A percentile compares a stretch with the other conserved stretches of the same genome.
phyloP scores from a whole-genome alignment of 1,284 basidiomycete genomes.

The Thelephora terrestris region DNA sequence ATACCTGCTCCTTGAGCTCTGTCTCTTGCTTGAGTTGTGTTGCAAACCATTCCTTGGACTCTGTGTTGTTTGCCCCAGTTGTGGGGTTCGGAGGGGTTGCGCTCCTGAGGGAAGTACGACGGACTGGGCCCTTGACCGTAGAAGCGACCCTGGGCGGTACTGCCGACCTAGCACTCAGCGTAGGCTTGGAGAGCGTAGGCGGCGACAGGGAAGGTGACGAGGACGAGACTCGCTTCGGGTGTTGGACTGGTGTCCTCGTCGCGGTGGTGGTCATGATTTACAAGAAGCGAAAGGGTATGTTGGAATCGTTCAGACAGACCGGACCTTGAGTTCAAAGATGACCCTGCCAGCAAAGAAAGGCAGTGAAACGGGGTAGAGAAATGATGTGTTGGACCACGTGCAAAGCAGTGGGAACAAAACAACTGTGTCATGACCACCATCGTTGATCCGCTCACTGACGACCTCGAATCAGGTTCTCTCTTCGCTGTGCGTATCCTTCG shows the following conservation, averaged over 20 bases:
- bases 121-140: conserved; percentile 27
- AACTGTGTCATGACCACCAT: not conserved
- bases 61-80: conserved; percentile 21
- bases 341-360: not conserved
- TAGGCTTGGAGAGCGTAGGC: conserved; percentile 25
- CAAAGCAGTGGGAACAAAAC: not conserved
- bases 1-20: conserved; percentile 70
- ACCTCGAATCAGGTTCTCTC: not conserved
- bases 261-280: conserved; percentile 21
- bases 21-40: conserved; percentile 62
- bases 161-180: conserved; percentile 28
- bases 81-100: conserved; percentile 27
- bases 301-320: not conserved
- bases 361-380: not conserved
- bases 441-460: not conserved
- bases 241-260: conserved; percentile 31
- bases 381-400: not conserved
- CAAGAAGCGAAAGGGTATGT: not conserved
- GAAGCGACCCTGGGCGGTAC: conserved; percentile 24
- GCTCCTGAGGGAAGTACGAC: conserved; percentile 41
- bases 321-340: not conserved
- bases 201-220: conserved; percentile 14
- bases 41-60: conserved; percentile 43
- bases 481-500: conserved; percentile 3
- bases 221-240: conserved; percentile 29